A percentile compares a stretch with the other conserved stretches of the same genome.
phyloP scores from a whole-genome alignment of 345 rosid species.

The Eucalyptus guilfoylei region DNA sequence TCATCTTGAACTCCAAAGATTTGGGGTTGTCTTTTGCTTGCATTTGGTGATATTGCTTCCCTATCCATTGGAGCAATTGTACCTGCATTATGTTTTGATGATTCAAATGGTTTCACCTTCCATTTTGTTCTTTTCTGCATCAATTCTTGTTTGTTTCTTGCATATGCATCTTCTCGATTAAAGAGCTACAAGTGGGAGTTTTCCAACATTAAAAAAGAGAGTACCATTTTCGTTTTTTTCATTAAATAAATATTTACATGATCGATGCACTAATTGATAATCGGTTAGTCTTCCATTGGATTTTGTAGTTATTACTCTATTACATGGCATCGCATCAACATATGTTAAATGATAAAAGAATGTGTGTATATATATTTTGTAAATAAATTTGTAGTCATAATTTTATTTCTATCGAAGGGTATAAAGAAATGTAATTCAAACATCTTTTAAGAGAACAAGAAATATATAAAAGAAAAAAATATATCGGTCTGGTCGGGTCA shows the following conservation, averaged over 20 bases:
- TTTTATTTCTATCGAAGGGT: too few relatives aligned
- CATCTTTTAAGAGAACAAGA: too few relatives aligned
- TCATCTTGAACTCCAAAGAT: background rate
- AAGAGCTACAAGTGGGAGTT: background rate
- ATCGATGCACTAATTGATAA: background rate
- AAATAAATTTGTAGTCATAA: too few relatives aligned
- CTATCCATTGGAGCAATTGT: background rate
- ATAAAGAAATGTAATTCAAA: too few relatives aligned
- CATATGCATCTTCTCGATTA: background rate
- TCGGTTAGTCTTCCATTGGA: background rate
- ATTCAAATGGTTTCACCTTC: background rate
- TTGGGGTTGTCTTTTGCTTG: background rate
- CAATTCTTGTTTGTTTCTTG: background rate
- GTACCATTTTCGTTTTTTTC: background rate
- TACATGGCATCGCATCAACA: background rate
- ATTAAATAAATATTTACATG: background rate
- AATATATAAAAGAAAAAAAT: too few relatives aligned
- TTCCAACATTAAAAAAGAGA: background rate
- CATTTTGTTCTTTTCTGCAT: background rate
- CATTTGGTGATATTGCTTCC: background rate
- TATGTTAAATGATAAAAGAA: too few relatives aligned
- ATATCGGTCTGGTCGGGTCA: rapidly evolving
- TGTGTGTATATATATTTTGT: too few relatives aligned
- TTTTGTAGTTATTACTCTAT: background rate
- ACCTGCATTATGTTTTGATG: background rate